phyloP scores from a whole-genome alignment of 2,329 filamentous ascomycete species.

The Ustulina deusta region DNA sequence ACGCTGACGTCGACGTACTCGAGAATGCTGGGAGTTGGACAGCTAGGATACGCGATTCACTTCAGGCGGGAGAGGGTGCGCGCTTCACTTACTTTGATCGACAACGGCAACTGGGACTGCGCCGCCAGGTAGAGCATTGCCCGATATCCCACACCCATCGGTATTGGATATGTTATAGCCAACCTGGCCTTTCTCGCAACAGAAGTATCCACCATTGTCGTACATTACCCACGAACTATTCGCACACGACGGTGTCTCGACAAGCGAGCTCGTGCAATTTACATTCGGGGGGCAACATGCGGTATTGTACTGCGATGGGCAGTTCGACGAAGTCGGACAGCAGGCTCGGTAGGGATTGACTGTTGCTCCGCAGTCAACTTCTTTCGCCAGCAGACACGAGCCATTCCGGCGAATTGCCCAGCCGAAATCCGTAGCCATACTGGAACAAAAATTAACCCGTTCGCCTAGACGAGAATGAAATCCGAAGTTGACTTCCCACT shows the following conservation, averaged over 20 bases:
- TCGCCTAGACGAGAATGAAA: neutral
- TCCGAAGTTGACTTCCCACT: neutral
- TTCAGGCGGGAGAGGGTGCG: neutral
- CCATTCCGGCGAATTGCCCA: constrained; percentile 43
- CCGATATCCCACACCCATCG: constrained; percentile 38
- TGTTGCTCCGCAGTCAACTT: constrained; percentile 39
- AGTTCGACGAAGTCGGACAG: constrained; percentile 38
- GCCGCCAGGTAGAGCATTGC: constrained; percentile 29
- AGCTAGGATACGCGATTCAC: constrained; percentile 5
- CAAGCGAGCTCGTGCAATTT: constrained; percentile 39
- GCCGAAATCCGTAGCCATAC: constrained; percentile 22
- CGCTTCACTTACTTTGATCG: constrained; percentile 36
- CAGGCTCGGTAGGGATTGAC: constrained; percentile 38
- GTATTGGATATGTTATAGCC: constrained; percentile 34
- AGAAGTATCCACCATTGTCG: constrained; percentile 42
- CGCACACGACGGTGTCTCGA: constrained; percentile 37
- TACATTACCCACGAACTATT: constrained; percentile 44
- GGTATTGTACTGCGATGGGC: constrained; percentile 24
- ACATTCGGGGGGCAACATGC: constrained; percentile 33
- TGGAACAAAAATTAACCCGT: neutral
- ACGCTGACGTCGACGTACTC: constrained; percentile 8
- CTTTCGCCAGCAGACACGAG: constrained; percentile 33
- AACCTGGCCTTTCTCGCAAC: constrained; percentile 39
- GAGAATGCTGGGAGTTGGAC: constrained; percentile 8
- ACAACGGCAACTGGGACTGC: constrained; percentile 38